These are phyloP conservation scores for Gyrodon lividus DNA, from an alignment of 768 basidiomycete genomes.

Conservation along the genomic window DNA sequence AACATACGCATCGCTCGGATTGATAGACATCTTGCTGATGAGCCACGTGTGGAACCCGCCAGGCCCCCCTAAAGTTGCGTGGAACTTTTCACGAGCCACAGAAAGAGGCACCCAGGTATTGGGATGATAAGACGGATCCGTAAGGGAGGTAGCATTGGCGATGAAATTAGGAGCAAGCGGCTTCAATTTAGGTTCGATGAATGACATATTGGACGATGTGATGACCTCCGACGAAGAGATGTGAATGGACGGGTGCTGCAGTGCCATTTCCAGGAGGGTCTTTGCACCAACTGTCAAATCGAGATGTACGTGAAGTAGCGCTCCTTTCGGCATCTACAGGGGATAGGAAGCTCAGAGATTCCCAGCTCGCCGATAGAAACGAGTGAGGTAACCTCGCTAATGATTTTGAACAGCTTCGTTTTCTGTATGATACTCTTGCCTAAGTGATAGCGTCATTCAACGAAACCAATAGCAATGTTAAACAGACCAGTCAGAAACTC, in stretches of 20 bases:
- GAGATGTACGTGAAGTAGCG: constrained; percentile 71
- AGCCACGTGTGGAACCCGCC: constrained; percentile 72
- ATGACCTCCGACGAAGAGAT: constrained; percentile 46
- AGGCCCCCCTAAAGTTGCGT: constrained; percentile 51
- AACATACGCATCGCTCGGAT: constrained; percentile 67
- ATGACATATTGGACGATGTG: constrained; percentile 39
- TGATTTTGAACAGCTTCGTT: constrained; percentile 59
- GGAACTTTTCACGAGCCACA: constrained; percentile 54
- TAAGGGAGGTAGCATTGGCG: constrained; percentile 26
- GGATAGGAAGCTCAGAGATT: not conserved
- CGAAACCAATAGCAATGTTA: not conserved
- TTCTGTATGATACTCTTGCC: constrained; percentile 56
- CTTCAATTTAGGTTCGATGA: constrained; percentile 51
- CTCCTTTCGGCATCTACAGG: constrained; percentile 77
- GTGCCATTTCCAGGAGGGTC: constrained; percentile 51
- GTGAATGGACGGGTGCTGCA: constrained; percentile 60
- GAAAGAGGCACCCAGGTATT: constrained; percentile 55
- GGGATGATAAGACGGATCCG: constrained; percentile 41
- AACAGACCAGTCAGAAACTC: constrained; percentile 66
- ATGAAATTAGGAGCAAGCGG: constrained; percentile 38
- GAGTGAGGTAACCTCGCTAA: constrained; percentile 48
- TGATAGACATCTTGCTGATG: constrained; percentile 57
- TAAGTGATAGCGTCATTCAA: constrained; percentile 16
- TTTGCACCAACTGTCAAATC: constrained; percentile 65
- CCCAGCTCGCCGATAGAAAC: not conserved